Conservation (phyloP, 2,329 filamentous ascomycete species). For the Cercospora sp. region DNA sequence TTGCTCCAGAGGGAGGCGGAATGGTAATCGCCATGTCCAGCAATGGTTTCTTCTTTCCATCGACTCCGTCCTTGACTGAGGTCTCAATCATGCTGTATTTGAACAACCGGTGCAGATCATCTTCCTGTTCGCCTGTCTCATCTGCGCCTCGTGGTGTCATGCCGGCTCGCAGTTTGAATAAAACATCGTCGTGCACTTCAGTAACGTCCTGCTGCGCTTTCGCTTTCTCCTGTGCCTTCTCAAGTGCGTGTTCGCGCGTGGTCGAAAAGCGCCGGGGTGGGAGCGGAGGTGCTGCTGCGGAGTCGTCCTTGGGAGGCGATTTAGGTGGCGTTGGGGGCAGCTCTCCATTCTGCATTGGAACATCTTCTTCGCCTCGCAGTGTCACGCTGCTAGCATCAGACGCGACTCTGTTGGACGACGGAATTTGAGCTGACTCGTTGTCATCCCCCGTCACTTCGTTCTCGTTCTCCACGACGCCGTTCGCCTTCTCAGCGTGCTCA, state of each 20-base stretch:
- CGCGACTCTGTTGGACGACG: not conserved
- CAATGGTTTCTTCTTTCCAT: slow-evolving; percentile 22
- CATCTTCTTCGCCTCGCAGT: slow-evolving; percentile 30
- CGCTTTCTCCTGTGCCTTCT: slow-evolving; percentile 60
- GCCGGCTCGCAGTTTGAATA: slow-evolving; percentile 86
- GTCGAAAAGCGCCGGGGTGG: slow-evolving; percentile 42
- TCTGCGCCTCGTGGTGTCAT: slow-evolving; percentile 69
- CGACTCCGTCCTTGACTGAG: slow-evolving; percentile 24
- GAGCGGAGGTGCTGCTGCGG: slow-evolving; percentile 53
- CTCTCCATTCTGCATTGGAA: slow-evolving; percentile 29
- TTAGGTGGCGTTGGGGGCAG: slow-evolving; percentile 35
- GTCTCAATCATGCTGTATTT: slow-evolving; percentile 31
- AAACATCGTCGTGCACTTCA: slow-evolving; percentile 89
- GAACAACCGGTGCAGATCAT: slow-evolving; percentile 48
- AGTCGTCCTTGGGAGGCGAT: slow-evolving; percentile 41
- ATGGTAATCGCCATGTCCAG: slow-evolving; percentile 63
- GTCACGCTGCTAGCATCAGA: slow-evolving; percentile 33
- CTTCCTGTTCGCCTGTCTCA: slow-evolving; percentile 72
- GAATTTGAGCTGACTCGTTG: not conserved
- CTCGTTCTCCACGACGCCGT: not conserved
- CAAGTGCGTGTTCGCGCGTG: slow-evolving; percentile 39
- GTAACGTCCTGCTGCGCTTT: slow-evolving; percentile 83
- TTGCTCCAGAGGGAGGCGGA: slow-evolving; percentile 58
- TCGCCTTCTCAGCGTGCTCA: slow-evolving; percentile 10
- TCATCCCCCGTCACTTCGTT: not conserved